These are phyloP conservation scores for Allantophomopsis cytisporea DNA, from an alignment of 2,329 filamentous ascomycete genomes.

Conservation along the genomic window DNA sequence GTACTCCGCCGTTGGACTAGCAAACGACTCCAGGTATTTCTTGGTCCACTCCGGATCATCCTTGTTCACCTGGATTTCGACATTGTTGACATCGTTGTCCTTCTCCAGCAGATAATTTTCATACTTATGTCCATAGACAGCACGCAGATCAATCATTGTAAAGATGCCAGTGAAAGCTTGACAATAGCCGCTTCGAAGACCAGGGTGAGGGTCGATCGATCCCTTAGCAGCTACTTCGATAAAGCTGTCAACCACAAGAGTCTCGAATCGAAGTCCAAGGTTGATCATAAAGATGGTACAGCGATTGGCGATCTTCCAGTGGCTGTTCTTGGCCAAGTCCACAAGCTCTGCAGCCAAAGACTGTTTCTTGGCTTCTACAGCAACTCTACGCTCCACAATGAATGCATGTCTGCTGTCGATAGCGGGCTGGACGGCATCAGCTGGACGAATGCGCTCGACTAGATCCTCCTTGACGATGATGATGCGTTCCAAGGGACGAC, in stretches of 20 bases:
- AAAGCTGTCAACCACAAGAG: slow-evolving; percentile 67
- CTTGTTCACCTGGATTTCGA: slow-evolving; percentile 59
- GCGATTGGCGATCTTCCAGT: slow-evolving; percentile 92
- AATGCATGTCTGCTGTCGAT: slow-evolving; percentile 58
- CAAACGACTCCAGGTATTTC: slow-evolving; percentile 66
- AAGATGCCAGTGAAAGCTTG: slow-evolving; percentile 67
- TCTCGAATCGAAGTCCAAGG: slow-evolving; percentile 82
- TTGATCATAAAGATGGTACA: slow-evolving; percentile 87
- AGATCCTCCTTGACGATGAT: slow-evolving; percentile 64
- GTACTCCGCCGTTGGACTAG: slow-evolving; percentile 64
- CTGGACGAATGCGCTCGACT: slow-evolving; percentile 58
- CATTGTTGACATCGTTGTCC: slow-evolving; percentile 63
- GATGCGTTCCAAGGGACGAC: slow-evolving; percentile 75
- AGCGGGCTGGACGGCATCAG: slow-evolving; percentile 30
- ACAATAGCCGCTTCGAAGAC: slow-evolving; percentile 67
- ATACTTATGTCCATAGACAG: slow-evolving; percentile 76
- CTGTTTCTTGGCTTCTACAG: slow-evolving; percentile 75
- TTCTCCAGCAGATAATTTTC: slow-evolving; percentile 74
- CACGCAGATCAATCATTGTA: slow-evolving; percentile 75
- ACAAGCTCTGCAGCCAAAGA: slow-evolving; percentile 72
- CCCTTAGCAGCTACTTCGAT: slow-evolving; percentile 73
- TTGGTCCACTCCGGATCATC: slow-evolving; percentile 69
- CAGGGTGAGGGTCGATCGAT: slow-evolving; percentile 81
- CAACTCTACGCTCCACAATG: slow-evolving; percentile 59
- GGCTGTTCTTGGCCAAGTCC: slow-evolving; percentile 61